These are phyloP conservation scores for Canavalia ensiformis DNA, from an alignment of 306 rosid species.

Conservation along the genomic window DNA sequence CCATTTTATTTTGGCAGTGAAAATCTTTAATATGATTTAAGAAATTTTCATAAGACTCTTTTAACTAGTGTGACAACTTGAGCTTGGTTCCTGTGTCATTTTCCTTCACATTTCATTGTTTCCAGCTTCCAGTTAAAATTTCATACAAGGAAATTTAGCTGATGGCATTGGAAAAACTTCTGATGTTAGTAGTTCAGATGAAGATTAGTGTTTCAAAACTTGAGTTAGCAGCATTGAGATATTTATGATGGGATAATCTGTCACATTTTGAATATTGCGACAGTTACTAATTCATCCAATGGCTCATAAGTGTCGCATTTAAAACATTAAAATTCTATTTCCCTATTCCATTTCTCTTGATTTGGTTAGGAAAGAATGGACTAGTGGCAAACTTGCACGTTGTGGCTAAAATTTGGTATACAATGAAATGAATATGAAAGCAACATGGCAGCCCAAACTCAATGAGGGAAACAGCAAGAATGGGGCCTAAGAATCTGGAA, in stretches of 20 bases:
- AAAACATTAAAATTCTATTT: neutral
- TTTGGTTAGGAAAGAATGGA: neutral
- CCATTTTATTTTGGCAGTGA: neutral
- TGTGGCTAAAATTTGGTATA: neutral
- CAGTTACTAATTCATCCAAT: neutral
- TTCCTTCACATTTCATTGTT: neutral
- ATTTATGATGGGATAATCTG: neutral
- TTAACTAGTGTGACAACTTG: neutral
- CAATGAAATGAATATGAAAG: conserved; percentile 29
- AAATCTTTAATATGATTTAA: neutral
- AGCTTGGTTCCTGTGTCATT: neutral
- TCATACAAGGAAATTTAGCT: neutral
- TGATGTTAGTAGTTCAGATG: conserved; percentile 72
- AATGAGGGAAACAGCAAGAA: conserved; percentile 42
- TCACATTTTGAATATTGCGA: conserved; percentile 12
- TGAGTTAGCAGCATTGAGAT: conserved; percentile 18
- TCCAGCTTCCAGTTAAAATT: neutral
- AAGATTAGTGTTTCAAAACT: conserved; percentile 57
- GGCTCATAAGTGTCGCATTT: neutral
- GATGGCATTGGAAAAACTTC: too few relatives aligned
- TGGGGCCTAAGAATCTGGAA: conserved; percentile 56
- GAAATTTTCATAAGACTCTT: neutral
- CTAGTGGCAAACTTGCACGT: neutral
- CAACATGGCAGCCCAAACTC: conserved; percentile 16
- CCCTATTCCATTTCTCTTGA: neutral